phyloP scores from a whole-genome alignment of 805 yeast genomes.

The Kregervanrija pseudodelftensis region DNA sequence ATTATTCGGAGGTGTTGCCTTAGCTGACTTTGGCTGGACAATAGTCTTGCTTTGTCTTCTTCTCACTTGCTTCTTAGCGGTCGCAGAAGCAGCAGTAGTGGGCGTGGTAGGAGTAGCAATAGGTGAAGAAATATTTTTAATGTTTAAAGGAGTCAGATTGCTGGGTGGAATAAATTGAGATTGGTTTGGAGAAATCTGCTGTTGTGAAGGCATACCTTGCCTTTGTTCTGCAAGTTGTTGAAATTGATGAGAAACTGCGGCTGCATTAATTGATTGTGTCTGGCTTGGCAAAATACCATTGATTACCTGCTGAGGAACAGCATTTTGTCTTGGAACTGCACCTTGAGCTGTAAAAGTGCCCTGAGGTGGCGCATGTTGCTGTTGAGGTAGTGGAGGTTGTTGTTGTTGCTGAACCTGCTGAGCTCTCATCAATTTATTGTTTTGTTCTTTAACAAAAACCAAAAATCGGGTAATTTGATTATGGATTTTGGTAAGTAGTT shows the following conservation, averaged over 20 bases:
- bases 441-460: constrained; percentile 61
- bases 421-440: constrained; percentile 21
- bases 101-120: constrained; percentile 9
- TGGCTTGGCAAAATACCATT: neutral
- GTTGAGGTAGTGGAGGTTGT: constrained; percentile 20
- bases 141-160: constrained; percentile 7
- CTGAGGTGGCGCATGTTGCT: constrained; percentile 17
- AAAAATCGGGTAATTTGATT: constrained; percentile 69
- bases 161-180: constrained; percentile 12
- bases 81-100: constrained; percentile 6
- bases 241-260: constrained; percentile 17
- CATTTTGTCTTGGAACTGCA: constrained; percentile 4
- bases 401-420: constrained; percentile 18
- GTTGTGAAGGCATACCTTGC: constrained; percentile 11
- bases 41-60: neutral
- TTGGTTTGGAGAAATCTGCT: constrained; percentile 6
- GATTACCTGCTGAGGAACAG: neutral
- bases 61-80: neutral
- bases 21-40: constrained; percentile 1
- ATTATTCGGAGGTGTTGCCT: constrained; percentile 6
- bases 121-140: neutral
- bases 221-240: constrained; percentile 20
- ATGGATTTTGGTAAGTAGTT: constrained; percentile 60
- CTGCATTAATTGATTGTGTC: neutral
- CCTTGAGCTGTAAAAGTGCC: constrained; percentile 11